Base-by-base conservation (phyloP, 2,329 filamentous ascomycete species). In the Aspergillus neotritici region DNA sequence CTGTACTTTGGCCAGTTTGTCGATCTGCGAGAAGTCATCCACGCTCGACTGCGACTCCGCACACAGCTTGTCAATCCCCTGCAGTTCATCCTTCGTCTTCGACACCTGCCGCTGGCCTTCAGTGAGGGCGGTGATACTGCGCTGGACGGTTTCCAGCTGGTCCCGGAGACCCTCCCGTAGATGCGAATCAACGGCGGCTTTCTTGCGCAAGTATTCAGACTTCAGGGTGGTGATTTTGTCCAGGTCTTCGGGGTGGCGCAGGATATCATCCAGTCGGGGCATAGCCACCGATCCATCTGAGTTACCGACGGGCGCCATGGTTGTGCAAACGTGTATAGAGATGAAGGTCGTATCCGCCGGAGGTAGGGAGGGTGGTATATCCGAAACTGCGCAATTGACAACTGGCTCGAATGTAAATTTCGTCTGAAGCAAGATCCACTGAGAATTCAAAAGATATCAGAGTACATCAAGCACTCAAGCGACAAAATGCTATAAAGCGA, bases 11-110 rank as follows among this genome's bases (percentile, higher is more conserved):
- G 70, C 70, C 36, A 73, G 52, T 40, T 67, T 64, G 43, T 73
- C 70, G 53, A 94, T 93, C 68, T 95, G 87, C 43, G 91, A 91
- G 68, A 98, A 97, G 73, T 98, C 93, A 61, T 86, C 83, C 60
- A 98, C 95, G 82, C 96, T 96, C 64, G 87, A 88, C 73, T 97
- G 91, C 42, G 90, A 90, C 69, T 98, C 94, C 51, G 90, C 89
- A 72, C 93, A 98, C 52, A 98, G 80, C 70, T 87, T 89, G 73
- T 98, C 93, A 60, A 98, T 97, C 70, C 91, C 94, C 76, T 94
- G 89, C 81, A 98, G 93, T 72, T 98, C 93, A 54, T 97, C 91
- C 68, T 94, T 95, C 70, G 96, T 96, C 57, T 86, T 80, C 62
- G 87, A 85, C 30, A 98, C 87, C 48, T 87, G 87, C 66, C 90